Conservation (phyloP, 495 filamentous ascomycete genomes). For the Hypoxylon intermedium region DNA sequence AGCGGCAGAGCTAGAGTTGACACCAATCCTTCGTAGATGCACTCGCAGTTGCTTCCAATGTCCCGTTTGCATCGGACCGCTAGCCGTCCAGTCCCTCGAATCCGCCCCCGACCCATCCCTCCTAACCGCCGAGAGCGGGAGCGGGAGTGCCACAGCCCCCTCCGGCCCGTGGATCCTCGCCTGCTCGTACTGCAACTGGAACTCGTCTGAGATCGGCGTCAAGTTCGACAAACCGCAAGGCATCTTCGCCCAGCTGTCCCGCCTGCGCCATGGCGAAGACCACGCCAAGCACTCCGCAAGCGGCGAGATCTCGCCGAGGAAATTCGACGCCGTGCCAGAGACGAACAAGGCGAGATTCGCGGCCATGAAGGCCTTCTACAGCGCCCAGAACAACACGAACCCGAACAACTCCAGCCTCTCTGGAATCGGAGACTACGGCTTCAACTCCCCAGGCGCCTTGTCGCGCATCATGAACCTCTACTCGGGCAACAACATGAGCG, state of each 20-base stretch:
- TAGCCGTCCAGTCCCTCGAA: slow-evolving; percentile 74
- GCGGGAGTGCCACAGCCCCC: slow-evolving; percentile 26
- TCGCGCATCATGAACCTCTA: slow-evolving; percentile 92
- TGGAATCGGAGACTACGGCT: slow-evolving; percentile 66
- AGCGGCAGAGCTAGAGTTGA: neutral
- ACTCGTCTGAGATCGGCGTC: slow-evolving; percentile 84
- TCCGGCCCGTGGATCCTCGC: slow-evolving; percentile 76
- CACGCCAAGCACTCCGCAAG: slow-evolving; percentile 50
- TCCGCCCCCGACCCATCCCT: slow-evolving; percentile 52
- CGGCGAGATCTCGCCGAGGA: slow-evolving; percentile 25
- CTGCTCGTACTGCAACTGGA: slow-evolving; percentile 93
- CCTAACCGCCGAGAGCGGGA: slow-evolving; percentile 47
- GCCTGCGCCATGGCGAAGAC: slow-evolving; percentile 63
- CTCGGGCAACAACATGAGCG: slow-evolving; percentile 64
- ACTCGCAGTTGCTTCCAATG: slow-evolving; percentile 95
- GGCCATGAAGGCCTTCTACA: slow-evolving; percentile 74
- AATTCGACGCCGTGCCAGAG: slow-evolving; percentile 25
- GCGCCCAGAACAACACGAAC: slow-evolving; percentile 68
- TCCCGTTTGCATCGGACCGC: slow-evolving; percentile 82
- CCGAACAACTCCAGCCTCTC: slow-evolving; percentile 59
- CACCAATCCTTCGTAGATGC: slow-evolving; percentile 65
- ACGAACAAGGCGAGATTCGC: slow-evolving; percentile 57
- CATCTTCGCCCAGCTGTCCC: slow-evolving; percentile 80
- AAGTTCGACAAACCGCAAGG: slow-evolving; percentile 86
- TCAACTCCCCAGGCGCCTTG: slow-evolving; percentile 78